Conservation (phyloP, 257 asterid species). For the Apocynum venetum region DNA sequence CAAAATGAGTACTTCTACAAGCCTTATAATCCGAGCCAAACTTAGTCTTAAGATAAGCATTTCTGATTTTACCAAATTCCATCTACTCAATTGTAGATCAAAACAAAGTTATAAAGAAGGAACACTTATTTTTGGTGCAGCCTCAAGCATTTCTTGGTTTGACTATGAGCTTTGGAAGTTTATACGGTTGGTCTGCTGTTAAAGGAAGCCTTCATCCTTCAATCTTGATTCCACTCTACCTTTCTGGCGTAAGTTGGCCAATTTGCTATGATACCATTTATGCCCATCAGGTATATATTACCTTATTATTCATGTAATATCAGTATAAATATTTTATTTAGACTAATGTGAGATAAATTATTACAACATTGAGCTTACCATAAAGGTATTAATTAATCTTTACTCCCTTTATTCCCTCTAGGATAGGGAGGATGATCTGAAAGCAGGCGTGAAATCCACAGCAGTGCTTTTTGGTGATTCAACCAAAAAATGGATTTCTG, state of each 20-base stretch:
- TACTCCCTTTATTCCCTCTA: conserved; percentile 21
- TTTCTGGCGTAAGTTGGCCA: conserved; percentile 75
- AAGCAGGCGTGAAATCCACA: conserved; percentile 87
- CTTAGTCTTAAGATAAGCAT: too few species aligned
- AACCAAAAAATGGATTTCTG: conserved; percentile 70
- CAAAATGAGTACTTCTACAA: too few species aligned
- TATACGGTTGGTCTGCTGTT: conserved; percentile 92
- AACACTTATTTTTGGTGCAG: conserved; percentile 38
- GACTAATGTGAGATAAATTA: background rate
- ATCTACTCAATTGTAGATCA: too few species aligned
- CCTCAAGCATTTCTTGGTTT: conserved; percentile 97
- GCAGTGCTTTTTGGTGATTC: conserved; percentile 85
- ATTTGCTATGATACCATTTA: conserved; percentile 78
- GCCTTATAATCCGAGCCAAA: too few species aligned
- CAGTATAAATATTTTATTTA: too few species aligned
- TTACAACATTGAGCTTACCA: background rate
- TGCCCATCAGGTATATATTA: conserved; percentile 79
- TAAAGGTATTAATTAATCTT: too few species aligned
- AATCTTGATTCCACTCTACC: conserved; percentile 62
- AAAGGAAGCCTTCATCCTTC: conserved; percentile 69
- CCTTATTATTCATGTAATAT: background rate
- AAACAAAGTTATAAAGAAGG: too few species aligned
- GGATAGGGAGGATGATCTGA: conserved; percentile 86
- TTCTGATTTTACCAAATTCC: too few species aligned
- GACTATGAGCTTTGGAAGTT: conserved; percentile 80